Evolutionary conservation across 345 rosid genomes (phyloP), one percentile per base, ranked within the genome.

Genomic region (Moringa oleifera): DNA sequence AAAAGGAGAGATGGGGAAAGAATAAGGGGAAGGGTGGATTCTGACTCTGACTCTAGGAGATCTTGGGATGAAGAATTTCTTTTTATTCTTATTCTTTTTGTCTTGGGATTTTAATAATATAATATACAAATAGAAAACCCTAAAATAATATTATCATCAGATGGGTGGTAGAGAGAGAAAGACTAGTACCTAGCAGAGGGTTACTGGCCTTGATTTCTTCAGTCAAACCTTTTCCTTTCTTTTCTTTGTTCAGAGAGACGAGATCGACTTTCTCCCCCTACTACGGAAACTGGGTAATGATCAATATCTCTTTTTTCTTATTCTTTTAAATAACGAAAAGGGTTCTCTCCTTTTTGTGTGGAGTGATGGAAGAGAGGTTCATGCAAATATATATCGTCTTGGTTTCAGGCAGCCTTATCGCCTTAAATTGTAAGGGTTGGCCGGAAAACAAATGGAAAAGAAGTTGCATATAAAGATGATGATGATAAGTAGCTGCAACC

Each of bases 401-500:
- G 59, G 53, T 62, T 71, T 41, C 11, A 19, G 63, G 69, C 71
- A 67, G 45, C 0, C 63, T 37, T 55, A 72, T 17, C 19, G 17
- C 17, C 51, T 59, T 22, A n/a, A n/a, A n/a, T n/a, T n/a, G n/a
- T n/a, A n/a, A n/a, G n/a, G n/a, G n/a, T n/a, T n/a, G n/a, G 80
- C 67, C 70, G 83, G 83, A 64, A 72, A 67, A 67, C 67, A 72
- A 59, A 64, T 36, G 75, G 76, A 79, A 68, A 58, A 70, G 71
- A 70, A 72, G 59, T 72, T 50, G 73, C 88, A 79, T 69, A 79
- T 62, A 85, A 83, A 85, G n/a, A n/a, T n/a, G 95, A 83, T 81
- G 89, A 75, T 83, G 90, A 69, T 33, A 45, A 59, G 69, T 58
- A 74, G 71, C 49, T 62, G n/a, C n/a, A n/a, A n/a, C 53, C 10